Percentiles rank a stretch among this genome's conserved stretches.
phyloP scores from a whole-genome alignment of 768 basidiomycete genomes.

The Galerina marginata region DNA sequence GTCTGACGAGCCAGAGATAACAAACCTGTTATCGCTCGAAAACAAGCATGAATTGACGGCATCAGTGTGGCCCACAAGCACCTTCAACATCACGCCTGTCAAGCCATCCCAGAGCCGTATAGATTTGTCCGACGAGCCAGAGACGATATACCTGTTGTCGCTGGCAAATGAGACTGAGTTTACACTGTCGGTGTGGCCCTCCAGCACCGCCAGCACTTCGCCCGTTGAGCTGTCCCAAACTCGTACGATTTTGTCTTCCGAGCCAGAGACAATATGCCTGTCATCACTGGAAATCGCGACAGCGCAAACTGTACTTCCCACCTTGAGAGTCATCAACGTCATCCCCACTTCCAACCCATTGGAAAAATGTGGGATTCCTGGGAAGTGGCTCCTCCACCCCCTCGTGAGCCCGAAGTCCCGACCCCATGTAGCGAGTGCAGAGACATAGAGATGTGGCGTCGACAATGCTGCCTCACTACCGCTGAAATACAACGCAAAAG shows the following conservation, averaged over 20 bases:
- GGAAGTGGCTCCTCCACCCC: no score
- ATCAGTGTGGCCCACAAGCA: not conserved
- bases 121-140: constrained; percentile 6
- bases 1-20: constrained; percentile 11
- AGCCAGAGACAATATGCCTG: constrained; percentile 9
- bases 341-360: not conserved
- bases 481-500: constrained; percentile 25
- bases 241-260: not conserved
- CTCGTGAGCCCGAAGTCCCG: not conserved
- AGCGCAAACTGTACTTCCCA: not conserved
- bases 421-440: constrained; percentile 27
- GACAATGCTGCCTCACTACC: constrained; percentile 18
- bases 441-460: constrained; percentile 31
- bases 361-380: constrained; percentile 3
- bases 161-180: constrained; percentile 2
- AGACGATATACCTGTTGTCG: constrained; percentile 1
- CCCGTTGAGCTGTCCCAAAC: constrained; percentile 5
- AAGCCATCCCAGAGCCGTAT: constrained; percentile 16
- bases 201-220: not conserved
- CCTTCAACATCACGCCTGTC: constrained; percentile 2
- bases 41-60: not conserved
- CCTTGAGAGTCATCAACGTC: constrained; percentile 13
- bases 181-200: constrained; percentile 1
- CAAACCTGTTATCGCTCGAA: constrained; percentile 1
- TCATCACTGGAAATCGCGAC: constrained; percentile 14